Evolutionary conservation across 139 green algal genomes (phyloP), one percentile per base, ranked within the genome.

Genomic region (Closterium sp.): DNA sequence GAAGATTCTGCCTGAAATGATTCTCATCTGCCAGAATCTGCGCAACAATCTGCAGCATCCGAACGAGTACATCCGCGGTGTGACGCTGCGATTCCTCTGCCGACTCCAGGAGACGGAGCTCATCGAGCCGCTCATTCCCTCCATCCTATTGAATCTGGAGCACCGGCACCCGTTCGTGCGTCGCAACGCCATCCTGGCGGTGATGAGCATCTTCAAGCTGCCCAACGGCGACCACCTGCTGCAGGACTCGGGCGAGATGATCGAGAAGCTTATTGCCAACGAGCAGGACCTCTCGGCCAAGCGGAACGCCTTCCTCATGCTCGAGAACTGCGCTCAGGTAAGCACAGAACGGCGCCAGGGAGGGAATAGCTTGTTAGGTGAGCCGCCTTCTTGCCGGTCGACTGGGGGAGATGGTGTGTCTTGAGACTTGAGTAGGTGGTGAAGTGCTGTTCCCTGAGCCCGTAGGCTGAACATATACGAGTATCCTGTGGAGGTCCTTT

Each of bases 21-120:
- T 99, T 93, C 96, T 99, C 5, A 99, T 99, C 91, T 99, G 98
- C 93, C 98, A 99, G 95, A 99, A 99, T 95, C 96, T 99, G 90
- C 95, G 98, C 30, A 99, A 99, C 96, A 99, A 99, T 96, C 94
- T 99, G 90, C 98, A 99, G 96, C 98, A 99, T 92, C 98, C 98
- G 22, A 99, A 99, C 93, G 98, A 99, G 96, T 99, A 99, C 96
- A 96, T 99, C 6, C 95, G 98, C 4, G 98, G 98, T 7, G 96
- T 97, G 34, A 99, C 98, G 11, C 96, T 99, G 87, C 94, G 98
- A 31, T 99, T 99, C 94, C 95, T 99, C 70, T 99, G 97, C 95
- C 95, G 98, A 27, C 98, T 99, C 31, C 92, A 95, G 70, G 98
- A 99, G 95, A 96, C 98, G 89, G 98, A 99, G 93, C 98, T 99